Evolutionary conservation across 495 filamentous ascomycete species (phyloP).

Genomic region (Tuber magnatum): DNA sequence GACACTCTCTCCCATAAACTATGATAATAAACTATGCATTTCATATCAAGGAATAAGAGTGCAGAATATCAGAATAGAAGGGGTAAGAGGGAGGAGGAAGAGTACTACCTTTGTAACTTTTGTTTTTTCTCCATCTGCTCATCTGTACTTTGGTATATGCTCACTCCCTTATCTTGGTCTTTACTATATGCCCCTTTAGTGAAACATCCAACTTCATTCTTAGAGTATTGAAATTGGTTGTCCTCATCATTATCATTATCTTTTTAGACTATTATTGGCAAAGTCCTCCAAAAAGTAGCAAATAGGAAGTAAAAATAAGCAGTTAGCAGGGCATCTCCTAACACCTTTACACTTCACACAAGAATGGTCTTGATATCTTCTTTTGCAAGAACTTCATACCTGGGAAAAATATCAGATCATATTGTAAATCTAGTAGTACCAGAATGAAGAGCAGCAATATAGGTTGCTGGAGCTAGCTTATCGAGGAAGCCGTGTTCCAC

Average conservation of each 20-base stretch:
- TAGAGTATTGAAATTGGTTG: conserved; percentile 84
- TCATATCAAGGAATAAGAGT: conserved; percentile 36
- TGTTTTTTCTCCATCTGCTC: conserved; percentile 89
- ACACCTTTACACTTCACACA: conserved; percentile 77
- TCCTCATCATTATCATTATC: conserved; percentile 69
- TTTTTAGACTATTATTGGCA: conserved; percentile 46
- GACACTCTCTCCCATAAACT: conserved; percentile 64
- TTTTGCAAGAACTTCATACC: conserved; percentile 90
- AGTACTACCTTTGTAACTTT: conserved; percentile 76
- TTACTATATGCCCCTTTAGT: conserved; percentile 87
- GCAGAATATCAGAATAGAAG: conserved; percentile 22
- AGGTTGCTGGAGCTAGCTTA: conserved; percentile 91
- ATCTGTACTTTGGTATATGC: conserved; percentile 89
- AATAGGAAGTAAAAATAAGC: conserved; percentile 50
- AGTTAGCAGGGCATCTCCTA: conserved; percentile 69
- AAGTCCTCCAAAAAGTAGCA: background rate
- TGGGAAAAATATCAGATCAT: conserved; percentile 89
- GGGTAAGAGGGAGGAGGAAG: conserved; percentile 31
- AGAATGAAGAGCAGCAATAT: conserved; percentile 94
- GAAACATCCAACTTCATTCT: conserved; percentile 93
- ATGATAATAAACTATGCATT: conserved; percentile 64
- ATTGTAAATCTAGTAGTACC: conserved; percentile 98
- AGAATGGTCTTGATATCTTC: conserved; percentile 97
- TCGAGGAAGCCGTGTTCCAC: conserved; percentile 81
- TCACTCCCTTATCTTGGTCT: conserved; percentile 93